A percentile compares a stretch with the other conserved stretches of the same genome.
Evolutionary conservation across 805 yeast species (phyloP).

Genomic region (Metschnikowia drakensbergensis): DNA sequence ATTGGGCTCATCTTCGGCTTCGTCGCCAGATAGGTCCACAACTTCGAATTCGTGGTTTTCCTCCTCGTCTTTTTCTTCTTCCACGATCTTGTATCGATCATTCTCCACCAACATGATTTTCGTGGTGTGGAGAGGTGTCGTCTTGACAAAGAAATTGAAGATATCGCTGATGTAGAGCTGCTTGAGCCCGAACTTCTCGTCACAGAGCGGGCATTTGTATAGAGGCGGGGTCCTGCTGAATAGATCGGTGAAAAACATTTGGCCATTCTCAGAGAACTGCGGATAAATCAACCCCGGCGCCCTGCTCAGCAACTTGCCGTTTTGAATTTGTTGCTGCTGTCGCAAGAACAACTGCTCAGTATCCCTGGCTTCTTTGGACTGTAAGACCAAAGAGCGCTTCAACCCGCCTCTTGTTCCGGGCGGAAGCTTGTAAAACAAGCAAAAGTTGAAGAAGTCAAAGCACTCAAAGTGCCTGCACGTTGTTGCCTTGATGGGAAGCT

Average conservation of each 20-base stretch:
- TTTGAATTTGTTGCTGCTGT: slow-evolving; percentile 15
- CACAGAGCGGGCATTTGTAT: slow-evolving; percentile 42
- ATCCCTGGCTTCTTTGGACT: slow-evolving; percentile 22
- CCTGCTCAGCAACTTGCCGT: slow-evolving; percentile 9
- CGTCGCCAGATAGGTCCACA: slow-evolving; percentile 32
- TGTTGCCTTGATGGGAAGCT: slow-evolving; percentile 37
- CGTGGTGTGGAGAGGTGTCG: slow-evolving; percentile 32
- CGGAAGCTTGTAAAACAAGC: slow-evolving; percentile 35
- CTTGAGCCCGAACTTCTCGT: slow-evolving; percentile 29
- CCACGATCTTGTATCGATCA: slow-evolving; percentile 32
- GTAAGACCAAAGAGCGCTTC: slow-evolving; percentile 25
- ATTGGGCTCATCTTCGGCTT: slow-evolving; percentile 16
- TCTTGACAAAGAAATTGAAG: slow-evolving; percentile 39
- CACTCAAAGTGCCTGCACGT: slow-evolving; percentile 41
- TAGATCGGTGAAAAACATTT: slow-evolving; percentile 17
- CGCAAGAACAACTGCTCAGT: slow-evolving; percentile 12
- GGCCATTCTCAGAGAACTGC: slow-evolving; percentile 18
- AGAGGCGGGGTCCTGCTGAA: slow-evolving; percentile 22
- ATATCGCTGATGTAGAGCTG: slow-evolving; percentile 37
- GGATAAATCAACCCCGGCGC: slow-evolving; percentile 14
- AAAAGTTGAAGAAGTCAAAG: slow-evolving; percentile 41
- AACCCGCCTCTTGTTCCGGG: slow-evolving; percentile 22
- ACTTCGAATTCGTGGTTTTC: slow-evolving; percentile 20
- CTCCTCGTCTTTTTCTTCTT: slow-evolving; percentile 19
- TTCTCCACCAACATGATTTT: slow-evolving; percentile 35